These are phyloP conservation scores for Aspergillus affinis DNA, from an alignment of 495 filamentous ascomycete species.

Conservation along the genomic window DNA sequence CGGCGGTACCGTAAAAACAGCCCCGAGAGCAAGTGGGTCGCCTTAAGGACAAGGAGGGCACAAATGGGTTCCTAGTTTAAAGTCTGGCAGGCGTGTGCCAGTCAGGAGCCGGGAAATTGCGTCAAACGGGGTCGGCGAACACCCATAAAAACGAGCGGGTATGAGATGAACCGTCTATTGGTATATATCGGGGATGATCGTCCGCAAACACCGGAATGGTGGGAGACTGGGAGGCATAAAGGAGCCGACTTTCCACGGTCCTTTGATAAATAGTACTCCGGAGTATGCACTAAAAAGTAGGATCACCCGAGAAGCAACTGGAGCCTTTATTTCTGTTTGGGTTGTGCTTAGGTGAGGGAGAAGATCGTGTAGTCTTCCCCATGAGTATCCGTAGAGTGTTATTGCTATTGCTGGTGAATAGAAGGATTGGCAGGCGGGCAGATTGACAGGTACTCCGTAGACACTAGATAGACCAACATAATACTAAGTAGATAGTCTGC, in stretches of 20 bases:
- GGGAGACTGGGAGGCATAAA: neutral
- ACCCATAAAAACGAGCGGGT: conserved; percentile 1
- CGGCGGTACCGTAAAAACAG: neutral
- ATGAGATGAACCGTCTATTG: conserved; percentile 3
- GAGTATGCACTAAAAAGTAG: conserved; percentile 7
- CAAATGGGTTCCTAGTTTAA: neutral
- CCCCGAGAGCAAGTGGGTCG: neutral
- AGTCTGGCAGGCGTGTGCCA: conserved; percentile 5
- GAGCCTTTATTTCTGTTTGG: neutral
- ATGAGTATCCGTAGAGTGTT: neutral
- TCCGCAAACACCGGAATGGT: neutral
- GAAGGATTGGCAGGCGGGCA: neutral
- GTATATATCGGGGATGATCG: neutral
- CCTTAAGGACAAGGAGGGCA: neutral
- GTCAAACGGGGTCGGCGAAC: neutral
- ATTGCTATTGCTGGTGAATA: neutral
- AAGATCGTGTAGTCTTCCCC: too few species aligned
- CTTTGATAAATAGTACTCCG: neutral
- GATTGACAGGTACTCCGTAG: too few species aligned
- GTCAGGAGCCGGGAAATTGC: conserved; percentile 3
- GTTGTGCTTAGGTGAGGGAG: too few species aligned
- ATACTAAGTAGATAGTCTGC: too few species aligned
- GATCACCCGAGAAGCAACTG: neutral
- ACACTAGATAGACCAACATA: too few species aligned
- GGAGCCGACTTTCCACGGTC: neutral